Conservation (phyloP, 768 basidiomycete species). For the Lentinula edodes region DNA sequence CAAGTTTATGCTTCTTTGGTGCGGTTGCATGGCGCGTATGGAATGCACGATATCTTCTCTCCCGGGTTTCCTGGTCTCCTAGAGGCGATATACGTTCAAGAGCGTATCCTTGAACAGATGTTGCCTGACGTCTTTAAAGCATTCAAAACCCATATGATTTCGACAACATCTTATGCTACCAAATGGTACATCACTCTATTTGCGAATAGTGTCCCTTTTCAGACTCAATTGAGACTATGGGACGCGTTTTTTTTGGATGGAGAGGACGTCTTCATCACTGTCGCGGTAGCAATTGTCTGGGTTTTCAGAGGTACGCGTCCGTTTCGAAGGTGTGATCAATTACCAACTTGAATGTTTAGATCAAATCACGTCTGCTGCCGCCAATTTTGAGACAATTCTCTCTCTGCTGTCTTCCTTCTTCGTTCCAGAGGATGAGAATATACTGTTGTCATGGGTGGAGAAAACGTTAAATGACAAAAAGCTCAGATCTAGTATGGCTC, state of each 20-base stretch:
- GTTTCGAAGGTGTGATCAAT: neutral
- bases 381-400: conserved; percentile 88
- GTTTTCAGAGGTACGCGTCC: conserved; percentile 67
- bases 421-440: conserved; percentile 86
- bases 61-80: conserved; percentile 95
- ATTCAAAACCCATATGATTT: conserved; percentile 85
- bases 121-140: conserved; percentile 88
- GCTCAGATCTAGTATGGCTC: conserved; percentile 59
- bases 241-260: conserved; percentile 92
- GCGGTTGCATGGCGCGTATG: conserved; percentile 84
- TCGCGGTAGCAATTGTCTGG: conserved; percentile 89
- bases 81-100: conserved; percentile 95
- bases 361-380: conserved; percentile 72
- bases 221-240: conserved; percentile 92
- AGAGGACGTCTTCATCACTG: conserved; percentile 79
- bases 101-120: conserved; percentile 77
- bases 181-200: conserved; percentile 99
- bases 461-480: conserved; percentile 53
- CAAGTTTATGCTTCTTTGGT: conserved; percentile 81
- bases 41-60: conserved; percentile 82
- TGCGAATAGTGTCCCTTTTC: conserved; percentile 92
- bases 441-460: conserved; percentile 78
- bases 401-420: conserved; percentile 93
- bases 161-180: conserved; percentile 92
- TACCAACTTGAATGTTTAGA: conserved; percentile 38